A percentile compares a stretch with the other conserved stretches of the same genome.
Evolutionary conservation across 331 rosid species (phyloP).

Genomic region (Pyracantha coccinea): DNA sequence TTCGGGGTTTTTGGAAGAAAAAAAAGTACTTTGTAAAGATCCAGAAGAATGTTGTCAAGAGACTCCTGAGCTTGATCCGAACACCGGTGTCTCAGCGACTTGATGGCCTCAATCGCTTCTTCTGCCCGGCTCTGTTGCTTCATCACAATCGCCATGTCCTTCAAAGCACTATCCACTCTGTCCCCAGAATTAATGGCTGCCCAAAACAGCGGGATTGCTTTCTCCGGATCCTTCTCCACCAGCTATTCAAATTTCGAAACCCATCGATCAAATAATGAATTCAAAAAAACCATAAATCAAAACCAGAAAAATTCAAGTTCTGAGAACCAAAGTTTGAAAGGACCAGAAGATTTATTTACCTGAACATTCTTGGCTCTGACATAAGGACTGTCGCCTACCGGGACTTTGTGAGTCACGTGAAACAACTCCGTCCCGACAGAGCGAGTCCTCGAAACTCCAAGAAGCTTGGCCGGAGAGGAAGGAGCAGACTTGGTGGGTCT

Average conservation of each 20-base stretch:
- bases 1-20: background rate
- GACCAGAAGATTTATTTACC: constrained; percentile 32
- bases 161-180: constrained; percentile 93
- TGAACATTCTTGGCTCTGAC: constrained; percentile 96
- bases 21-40: constrained; percentile 72
- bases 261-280: background rate
- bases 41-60: constrained; percentile 88
- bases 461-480: constrained; percentile 91
- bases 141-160: constrained; percentile 99
- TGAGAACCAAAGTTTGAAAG: background rate
- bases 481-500: constrained; percentile 94
- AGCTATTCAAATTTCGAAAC: constrained; percentile 28
- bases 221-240: constrained; percentile 94
- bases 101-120: constrained; percentile 94
- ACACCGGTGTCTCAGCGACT: constrained; percentile 73
- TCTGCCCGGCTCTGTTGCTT: constrained; percentile 93
- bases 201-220: constrained; percentile 94
- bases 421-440: constrained; percentile 47
- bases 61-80: constrained; percentile 97
- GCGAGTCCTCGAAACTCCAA: constrained; percentile 53
- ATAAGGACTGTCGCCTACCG: constrained; percentile 78
- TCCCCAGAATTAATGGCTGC: constrained; percentile 95
- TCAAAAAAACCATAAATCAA: background rate
- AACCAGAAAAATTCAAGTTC: too few species aligned
- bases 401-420: constrained; percentile 81